Base-by-base conservation (phyloP, 139 green algal species). In the Ettlia oleoabundans region DNA sequence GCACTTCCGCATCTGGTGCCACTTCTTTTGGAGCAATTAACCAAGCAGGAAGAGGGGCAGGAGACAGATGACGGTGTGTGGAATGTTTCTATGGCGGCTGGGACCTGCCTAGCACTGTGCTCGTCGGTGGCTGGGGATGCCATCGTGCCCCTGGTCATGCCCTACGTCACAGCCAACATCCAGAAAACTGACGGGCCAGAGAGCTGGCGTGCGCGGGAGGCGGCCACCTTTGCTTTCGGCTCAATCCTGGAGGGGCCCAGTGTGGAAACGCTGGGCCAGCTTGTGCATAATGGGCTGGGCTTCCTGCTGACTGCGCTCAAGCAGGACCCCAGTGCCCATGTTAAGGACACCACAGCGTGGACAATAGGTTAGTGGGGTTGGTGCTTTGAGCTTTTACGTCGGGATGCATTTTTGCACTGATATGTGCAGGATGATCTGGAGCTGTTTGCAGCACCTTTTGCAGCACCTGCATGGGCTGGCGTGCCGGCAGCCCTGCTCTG, bases 271-370 rank as follows among this genome's bases (percentile, higher is more conserved):
- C 88, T 99, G 47, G 83, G 83, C 38, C 81, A 86, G 18, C 90
- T 97, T 30, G 94, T 96, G 30, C 82, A 88, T 42, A 81, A 87
- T 32, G 96, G 90, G 13, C 87, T 99, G 47, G 70, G 69, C 41
- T 95, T 94, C 90, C 86, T 97, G 55, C 82, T 97, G 42, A 70
- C 82, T 15, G 90, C 90, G 53, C 89, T 96, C 43, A 94, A 95
- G 76, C 73, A 80, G 73, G 96, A 98, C 82, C 81, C 86, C 43
- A 92, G 96, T 80, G 70, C 90, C 0, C 82, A 93, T 38, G 95
- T 98, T 51, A 92, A 96, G 71, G 94, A 99, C 87, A 98, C 95
- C 2, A 98, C 97, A 28, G 94, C 94, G 0, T 99, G 97, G 97
- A 97, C 96, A 28, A 91, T 99, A 64, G 94, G 90, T 87, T 76